These are phyloP conservation scores for Aspergillus tanneri DNA, from an alignment of 2,329 filamentous ascomycete genomes.

Conservation along the genomic window DNA sequence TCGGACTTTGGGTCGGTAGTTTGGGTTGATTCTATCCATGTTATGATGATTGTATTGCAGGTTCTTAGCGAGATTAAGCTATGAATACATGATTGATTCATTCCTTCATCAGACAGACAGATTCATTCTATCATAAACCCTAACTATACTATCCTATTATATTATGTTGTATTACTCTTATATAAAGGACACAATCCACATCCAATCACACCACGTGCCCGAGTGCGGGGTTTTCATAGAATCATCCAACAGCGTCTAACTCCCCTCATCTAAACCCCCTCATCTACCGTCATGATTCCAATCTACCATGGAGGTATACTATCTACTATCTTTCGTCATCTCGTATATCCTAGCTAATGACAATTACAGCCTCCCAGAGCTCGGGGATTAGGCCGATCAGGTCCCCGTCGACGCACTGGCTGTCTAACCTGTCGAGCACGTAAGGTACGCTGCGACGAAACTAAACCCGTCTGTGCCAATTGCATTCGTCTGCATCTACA, in stretches of 20 bases:
- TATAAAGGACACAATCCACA: too few relatives aligned
- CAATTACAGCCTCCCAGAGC: conserved; percentile 26
- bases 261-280: neutral
- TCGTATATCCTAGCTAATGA: neutral
- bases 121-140: too few relatives aligned
- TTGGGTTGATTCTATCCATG: too few relatives aligned
- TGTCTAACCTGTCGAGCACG: conserved; percentile 38
- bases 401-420: conserved; percentile 36
- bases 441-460: conserved; percentile 39
- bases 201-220: neutral
- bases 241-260: too few relatives aligned
- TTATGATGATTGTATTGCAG: too few relatives aligned
- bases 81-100: too few relatives aligned
- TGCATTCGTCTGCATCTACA: conserved; percentile 33
- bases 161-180: too few relatives aligned
- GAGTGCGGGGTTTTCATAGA: neutral
- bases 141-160: too few relatives aligned
- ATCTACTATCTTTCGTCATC: neutral
- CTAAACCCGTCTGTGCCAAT: conserved; percentile 36
- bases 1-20: too few relatives aligned
- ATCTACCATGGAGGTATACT: conserved; percentile 36
- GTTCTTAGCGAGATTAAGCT: too few relatives aligned
- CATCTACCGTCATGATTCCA: neutral
- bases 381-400: conserved; percentile 35
- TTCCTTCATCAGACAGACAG: too few relatives aligned